Evolutionary conservation across 192 early-diverging fungal species (phyloP), one percentile per base, ranked within the genome.

Genomic region (Coemansia sp.): DNA sequence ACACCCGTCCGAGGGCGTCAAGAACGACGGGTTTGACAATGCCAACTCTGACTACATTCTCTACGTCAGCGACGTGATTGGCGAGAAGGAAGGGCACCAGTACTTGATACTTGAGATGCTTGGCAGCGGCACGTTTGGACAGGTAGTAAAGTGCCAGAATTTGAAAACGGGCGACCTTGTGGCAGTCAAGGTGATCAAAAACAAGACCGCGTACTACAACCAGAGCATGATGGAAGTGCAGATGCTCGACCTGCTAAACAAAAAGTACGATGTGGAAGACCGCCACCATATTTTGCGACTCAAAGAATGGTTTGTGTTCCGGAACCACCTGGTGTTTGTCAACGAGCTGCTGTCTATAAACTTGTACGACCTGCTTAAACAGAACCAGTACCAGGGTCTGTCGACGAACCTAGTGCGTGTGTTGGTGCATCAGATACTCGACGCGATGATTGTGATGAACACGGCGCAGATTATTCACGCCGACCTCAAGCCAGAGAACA

Each of bases 101-200:
- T 98, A 94, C 76, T 68, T 93, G 43, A 98, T 99, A 67, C 64
- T 95, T 61, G 96, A 97, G 75, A 87, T 94, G 39, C 82, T 99
- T 5, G 97, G 97, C 17, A 87, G 91, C 76, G 97, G 97, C 27
- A 98, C 97, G 3, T 99, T 99, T 87, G 97, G 97, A 6, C 97
- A 99, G 75, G 97, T 99, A 9, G 95, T 95, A 21, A 96, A 94
- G 75, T 98, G 95, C 70, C 86, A 89, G 50, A 94, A 99, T 64
- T 78, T 93, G 43, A 94, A 93, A 72, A 96, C 96, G 14, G 88
- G 92, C 75, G 94, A 93, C 43, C 79, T 91, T 19, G 89, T 95
- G 29, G 97, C 95, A 17, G 89, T 97, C 50, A 99, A 99, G 80
- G 94, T 99, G 25, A 95, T 99, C 61, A 99, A 99, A 71, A 99